Base-by-base conservation (phyloP, 2,329 filamentous ascomycete species). In the Ascochyta fabae region DNA sequence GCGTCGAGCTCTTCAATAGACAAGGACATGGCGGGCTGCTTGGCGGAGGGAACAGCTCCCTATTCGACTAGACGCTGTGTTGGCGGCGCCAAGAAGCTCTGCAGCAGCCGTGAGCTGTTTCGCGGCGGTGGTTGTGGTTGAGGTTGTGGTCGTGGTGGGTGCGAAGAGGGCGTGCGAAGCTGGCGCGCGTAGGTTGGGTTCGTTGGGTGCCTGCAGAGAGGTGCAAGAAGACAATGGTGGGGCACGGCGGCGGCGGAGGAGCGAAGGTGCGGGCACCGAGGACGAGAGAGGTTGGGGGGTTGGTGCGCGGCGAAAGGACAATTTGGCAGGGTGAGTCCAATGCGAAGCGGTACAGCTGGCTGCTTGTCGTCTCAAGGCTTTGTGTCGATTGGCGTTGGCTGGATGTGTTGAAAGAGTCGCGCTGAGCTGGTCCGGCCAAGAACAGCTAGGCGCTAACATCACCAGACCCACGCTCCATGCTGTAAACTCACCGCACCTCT, bases 1-100 rank as follows among this genome's bases (percentile, higher is more conserved):
- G 84, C 88, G 86, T 99, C 95, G 83, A 99, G 88, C 87, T 99
- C 95, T 78, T 90, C 87, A 79, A 99, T 94, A 72, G 90, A 85
- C 76, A 86, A 79, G 70, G 85, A 85, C 85, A 88, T 88, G 63
- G 61, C 75, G 74, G 65, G 68, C 62, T 54, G 66, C 61, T 65
- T 62, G 59, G 65, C 65, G 57, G 60, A 53, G 70, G 68, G 69
- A 70, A 64, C 61, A 64, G 71, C 70, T 71, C 70, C 71, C 71
- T 63, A 59, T 64, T 61, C 67, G 69, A 62, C 64, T 69, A 33
- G 54, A 44, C 45, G 36, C 61, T 47, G 52, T 61, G 46, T 22
- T 7, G 56, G 54, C 65, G 46, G 64, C 63, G 54, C 66, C 66
- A 58, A 58, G 45, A 56, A 65, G 62, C 60, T 60, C 53, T 43